A percentile compares a stretch with the other conserved stretches of the same genome.
Conservation (phyloP, 352 stramenopile genomes). For the Phytophthora europaea region DNA sequence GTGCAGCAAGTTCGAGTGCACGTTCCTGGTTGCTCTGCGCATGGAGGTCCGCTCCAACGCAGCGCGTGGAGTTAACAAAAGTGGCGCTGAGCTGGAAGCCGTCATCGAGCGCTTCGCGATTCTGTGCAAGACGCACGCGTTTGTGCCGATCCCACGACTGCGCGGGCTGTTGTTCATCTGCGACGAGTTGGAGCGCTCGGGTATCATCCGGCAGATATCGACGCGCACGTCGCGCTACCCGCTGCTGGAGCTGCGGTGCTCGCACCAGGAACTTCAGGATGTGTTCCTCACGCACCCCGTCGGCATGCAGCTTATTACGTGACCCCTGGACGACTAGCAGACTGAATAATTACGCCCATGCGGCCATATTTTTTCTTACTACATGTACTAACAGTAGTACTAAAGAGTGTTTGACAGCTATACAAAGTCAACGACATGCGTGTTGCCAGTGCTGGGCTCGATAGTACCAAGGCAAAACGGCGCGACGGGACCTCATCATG, state of each 20-base stretch:
- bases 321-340: neutral
- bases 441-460: too few relatives aligned
- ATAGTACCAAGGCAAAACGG: too few relatives aligned
- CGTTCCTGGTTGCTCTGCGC: conserved; percentile 71
- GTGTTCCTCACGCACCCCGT: conserved; percentile 71
- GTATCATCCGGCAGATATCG: conserved; percentile 60
- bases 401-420: too few relatives aligned
- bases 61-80: conserved; percentile 34
- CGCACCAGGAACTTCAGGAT: conserved; percentile 72
- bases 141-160: conserved; percentile 63
- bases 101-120: conserved; percentile 73
- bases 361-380: conserved; percentile 25
- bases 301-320: conserved; percentile 66
- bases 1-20: conserved; percentile 80
- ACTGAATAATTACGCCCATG: neutral
- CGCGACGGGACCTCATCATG: too few relatives aligned
- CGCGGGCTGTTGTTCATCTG: conserved; percentile 66
- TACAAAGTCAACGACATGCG: too few relatives aligned
- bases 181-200: conserved; percentile 72
- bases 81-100: conserved; percentile 62
- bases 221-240: conserved; percentile 62
- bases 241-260: conserved; percentile 65
- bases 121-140: conserved; percentile 74
- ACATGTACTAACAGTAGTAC: too few relatives aligned
- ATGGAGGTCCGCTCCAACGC: conserved; percentile 64